These are phyloP conservation scores for Trifolium dubium DNA, from an alignment of 306 rosid species.

Conservation along the genomic window DNA sequence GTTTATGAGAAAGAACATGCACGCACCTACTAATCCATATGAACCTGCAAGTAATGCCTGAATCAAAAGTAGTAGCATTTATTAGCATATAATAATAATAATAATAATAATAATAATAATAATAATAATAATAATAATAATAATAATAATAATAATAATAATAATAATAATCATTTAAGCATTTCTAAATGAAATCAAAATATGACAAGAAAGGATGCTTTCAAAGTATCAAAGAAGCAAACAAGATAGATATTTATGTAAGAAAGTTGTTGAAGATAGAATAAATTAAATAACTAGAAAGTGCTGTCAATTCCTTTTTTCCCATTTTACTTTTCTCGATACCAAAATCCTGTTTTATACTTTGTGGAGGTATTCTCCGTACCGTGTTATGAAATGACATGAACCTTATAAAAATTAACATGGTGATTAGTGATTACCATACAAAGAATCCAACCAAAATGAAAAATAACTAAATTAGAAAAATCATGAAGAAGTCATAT, in stretches of 20 bases:
- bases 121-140: too few species aligned
- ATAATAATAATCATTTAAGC: constrained; percentile 1
- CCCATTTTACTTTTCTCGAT: not conserved
- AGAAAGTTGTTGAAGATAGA: constrained; percentile 29
- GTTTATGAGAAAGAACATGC: constrained; percentile 37
- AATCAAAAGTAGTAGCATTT: constrained; percentile 41
- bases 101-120: too few species aligned
- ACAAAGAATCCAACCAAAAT: constrained; percentile 35
- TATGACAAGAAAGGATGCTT: constrained; percentile 12
- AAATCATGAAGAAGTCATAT: constrained; percentile 28
- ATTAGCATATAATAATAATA: constrained; percentile 39
- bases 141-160: too few species aligned
- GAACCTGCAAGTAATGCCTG: constrained; percentile 72
- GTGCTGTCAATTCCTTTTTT: constrained; percentile 12
- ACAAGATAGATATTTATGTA: constrained; percentile 9
- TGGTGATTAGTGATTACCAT: not conserved
- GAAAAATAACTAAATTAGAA: constrained; percentile 30
- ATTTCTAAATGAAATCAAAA: constrained; percentile 35
- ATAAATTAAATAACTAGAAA: constrained; percentile 27
- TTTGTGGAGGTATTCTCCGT: too few species aligned
- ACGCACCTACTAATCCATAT: constrained; percentile 74
- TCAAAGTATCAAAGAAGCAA: constrained; percentile 20
- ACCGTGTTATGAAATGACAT: constrained; percentile 16
- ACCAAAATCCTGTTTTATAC: constrained; percentile 36
- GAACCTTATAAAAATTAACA: constrained; percentile 14